Evolutionary conservation across 2,329 filamentous ascomycete genomes (phyloP), one percentile per base, ranked within the genome.

Genomic region (Botrytis byssoidea): DNA sequence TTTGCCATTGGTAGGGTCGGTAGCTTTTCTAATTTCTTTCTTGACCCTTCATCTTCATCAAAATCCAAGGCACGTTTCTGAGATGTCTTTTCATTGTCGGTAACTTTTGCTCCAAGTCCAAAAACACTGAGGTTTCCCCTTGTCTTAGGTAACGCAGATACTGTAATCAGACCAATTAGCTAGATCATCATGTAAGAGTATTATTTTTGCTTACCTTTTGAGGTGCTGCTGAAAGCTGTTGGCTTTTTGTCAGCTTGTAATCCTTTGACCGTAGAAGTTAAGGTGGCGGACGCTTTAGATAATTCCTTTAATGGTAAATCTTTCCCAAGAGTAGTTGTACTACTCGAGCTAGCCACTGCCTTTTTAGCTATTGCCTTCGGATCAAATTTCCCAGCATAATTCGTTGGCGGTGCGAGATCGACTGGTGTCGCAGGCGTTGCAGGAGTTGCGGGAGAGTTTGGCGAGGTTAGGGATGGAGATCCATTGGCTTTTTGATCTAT

Each of bases 1-100:
- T 88, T 88, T 80, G 91, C 88, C 71, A 93, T 85, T 71, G 91
- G 88, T 74, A 93, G 89, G 77, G 91, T 91, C 74, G 95, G 95
- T 75, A 99, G 90, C 83, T 95, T 96, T 81, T 94, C 94, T 77
- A 99, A 88, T 84, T 97, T 98, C 81, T 94, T 93, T 80, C 93
- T 91, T 3, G 91, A 92, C 46, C 90, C 91, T 79, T 97, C 93
- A 79, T 98, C 95, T 80, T 98, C 95, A 75, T 93, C 95, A 78
- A 98, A 91, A 78, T 94, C 91, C 35, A 97, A 85, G 75, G 93
- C 94, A 77, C 91, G 91, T 80, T 93, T 94, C 32, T 89, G 85
- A 6, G 88, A 85, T 5, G 88, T 82, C 79, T 93, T 94, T 70
- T 93, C 91, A 35, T 82, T 82, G 71, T 94, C 93, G 67, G 85